These are phyloP conservation scores for Sporothrix variecibatus DNA, from an alignment of 2,329 filamentous ascomycete species.

Conservation along the genomic window DNA sequence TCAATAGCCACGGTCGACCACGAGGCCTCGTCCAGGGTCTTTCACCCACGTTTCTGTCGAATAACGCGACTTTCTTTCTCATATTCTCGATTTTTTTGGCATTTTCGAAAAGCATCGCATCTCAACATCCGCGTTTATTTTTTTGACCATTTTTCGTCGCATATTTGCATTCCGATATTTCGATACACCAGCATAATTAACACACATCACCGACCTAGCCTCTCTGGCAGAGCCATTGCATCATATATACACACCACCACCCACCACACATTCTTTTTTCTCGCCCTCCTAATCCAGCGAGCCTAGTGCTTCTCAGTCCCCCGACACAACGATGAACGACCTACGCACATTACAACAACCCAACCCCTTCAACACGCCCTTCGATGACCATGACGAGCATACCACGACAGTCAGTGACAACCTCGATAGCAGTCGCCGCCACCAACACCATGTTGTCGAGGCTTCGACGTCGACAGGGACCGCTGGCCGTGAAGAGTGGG, in stretches of 20 bases:
- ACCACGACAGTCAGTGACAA: neutral
- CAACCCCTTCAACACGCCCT: conserved; percentile 31
- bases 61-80: neutral
- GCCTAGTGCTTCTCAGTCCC: neutral
- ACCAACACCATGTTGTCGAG: neutral
- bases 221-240: conserved; percentile 16
- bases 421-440: neutral
- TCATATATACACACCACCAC: neutral
- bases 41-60: neutral
- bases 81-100: neutral
- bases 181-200: neutral
- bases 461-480: neutral
- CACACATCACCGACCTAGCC: neutral
- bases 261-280: neutral
- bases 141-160: conserved; percentile 9
- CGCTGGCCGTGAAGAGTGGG: conserved; percentile 48
- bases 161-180: neutral
- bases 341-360: conserved; percentile 30
- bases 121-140: neutral
- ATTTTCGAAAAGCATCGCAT: neutral
- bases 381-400: conserved; percentile 20
- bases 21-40: neutral
- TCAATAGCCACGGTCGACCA: conserved; percentile 16
- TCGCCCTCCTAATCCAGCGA: neutral
- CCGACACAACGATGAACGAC: conserved; percentile 34